phyloP scores from a whole-genome alignment of 768 basidiomycete genomes.

The Termitomyces eurrhizus region DNA sequence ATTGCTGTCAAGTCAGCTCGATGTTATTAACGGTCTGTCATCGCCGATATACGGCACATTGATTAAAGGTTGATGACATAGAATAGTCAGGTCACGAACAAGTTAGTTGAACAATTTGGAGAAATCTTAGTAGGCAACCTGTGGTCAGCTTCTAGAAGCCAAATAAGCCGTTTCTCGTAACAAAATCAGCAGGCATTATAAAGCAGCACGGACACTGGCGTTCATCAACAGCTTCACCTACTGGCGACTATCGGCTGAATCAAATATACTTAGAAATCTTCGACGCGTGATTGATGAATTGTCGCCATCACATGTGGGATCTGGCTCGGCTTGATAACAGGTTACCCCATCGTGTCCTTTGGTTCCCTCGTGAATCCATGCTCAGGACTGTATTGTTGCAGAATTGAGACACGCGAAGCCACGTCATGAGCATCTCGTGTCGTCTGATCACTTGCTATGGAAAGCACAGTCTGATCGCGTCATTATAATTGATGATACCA shows the following conservation, averaged over 20 bases:
- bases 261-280: too few relatives aligned
- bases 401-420: not conserved
- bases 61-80: not conserved
- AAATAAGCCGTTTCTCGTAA: not conserved
- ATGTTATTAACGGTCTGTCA: too few relatives aligned
- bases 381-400: not conserved
- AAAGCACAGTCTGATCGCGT: not conserved
- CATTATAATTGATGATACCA: not conserved
- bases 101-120: not conserved
- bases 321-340: not conserved
- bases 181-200: not conserved
- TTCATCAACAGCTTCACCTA: not conserved
- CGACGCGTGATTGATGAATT: not conserved
- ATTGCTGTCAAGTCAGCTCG: not conserved
- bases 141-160: not conserved
- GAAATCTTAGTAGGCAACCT: not conserved
- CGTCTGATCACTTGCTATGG: slow-evolving; percentile 4
- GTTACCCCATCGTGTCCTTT: not conserved
- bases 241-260: too few relatives aligned
- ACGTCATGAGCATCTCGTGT: slow-evolving; percentile 3
- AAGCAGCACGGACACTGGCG: not conserved
- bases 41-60: too few relatives aligned
- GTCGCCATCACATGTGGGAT: slow-evolving; percentile 5
- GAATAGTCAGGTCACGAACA: not conserved
- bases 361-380: slow-evolving; percentile 15